Percentiles rank a stretch among this genome's conserved stretches.
These are phyloP conservation scores for Solidago caesia DNA, from an alignment of 129 eudicot genomes.

Conservation along the genomic window DNA sequence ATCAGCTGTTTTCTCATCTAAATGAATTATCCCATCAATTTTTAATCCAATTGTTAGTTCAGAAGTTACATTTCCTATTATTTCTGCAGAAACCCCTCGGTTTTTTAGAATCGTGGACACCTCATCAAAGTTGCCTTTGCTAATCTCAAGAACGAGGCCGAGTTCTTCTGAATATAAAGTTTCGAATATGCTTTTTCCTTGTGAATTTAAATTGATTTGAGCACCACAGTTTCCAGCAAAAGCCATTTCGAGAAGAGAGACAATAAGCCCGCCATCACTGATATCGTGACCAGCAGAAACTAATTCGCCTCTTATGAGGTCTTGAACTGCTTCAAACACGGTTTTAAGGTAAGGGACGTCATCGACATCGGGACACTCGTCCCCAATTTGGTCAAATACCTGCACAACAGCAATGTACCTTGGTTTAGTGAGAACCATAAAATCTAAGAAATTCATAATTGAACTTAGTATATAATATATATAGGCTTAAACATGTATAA, in stretches of 20 bases:
- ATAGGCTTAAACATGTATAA: no score
- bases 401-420: slow-evolving; percentile 15
- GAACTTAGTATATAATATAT: neutral
- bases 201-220: slow-evolving; percentile 46
- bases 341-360: slow-evolving; percentile 72
- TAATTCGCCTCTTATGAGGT: slow-evolving; percentile 57
- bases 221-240: slow-evolving; percentile 92
- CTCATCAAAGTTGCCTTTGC: slow-evolving; percentile 44
- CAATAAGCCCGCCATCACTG: slow-evolving; percentile 87
- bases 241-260: slow-evolving; percentile 82
- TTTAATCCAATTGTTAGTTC: slow-evolving; percentile 46
- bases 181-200: slow-evolving; percentile 49
- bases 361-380: slow-evolving; percentile 83
- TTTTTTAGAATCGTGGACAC: slow-evolving; percentile 44
- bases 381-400: slow-evolving; percentile 90
- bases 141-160: slow-evolving; percentile 75
- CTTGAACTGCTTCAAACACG: slow-evolving; percentile 75
- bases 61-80: slow-evolving; percentile 62
- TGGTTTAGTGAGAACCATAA: neutral
- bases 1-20: slow-evolving; percentile 52
- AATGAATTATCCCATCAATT: slow-evolving; percentile 54
- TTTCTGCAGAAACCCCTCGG: slow-evolving; percentile 47
- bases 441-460: neutral
- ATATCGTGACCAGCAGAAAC: slow-evolving; percentile 93
- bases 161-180: slow-evolving; percentile 86